Evolutionary conservation across 176 grass and related monocot species (phyloP).

Genomic region (Oryza australiensis): DNA sequence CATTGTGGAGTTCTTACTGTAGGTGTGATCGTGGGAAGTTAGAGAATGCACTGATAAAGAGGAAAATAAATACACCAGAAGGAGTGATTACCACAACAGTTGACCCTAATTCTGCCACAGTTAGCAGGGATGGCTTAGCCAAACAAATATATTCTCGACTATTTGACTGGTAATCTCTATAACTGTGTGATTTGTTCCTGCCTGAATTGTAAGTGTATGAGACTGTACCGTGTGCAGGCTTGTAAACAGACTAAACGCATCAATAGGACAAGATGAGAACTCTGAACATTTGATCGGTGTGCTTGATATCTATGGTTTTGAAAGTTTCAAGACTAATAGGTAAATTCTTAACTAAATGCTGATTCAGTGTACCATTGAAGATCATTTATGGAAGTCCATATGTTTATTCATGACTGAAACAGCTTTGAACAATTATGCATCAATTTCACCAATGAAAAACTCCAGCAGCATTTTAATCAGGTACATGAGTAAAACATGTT

Average conservation of each 20-base stretch:
- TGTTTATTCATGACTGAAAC: constrained; percentile 49
- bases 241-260: constrained; percentile 83
- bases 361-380: constrained; percentile 23
- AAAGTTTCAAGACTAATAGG: constrained; percentile 98
- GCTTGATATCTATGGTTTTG: constrained; percentile 98
- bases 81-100: constrained; percentile 85
- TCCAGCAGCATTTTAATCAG: constrained; percentile 97
- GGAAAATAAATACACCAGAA: constrained; percentile 91
- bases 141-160: constrained; percentile 82
- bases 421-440: constrained; percentile 98
- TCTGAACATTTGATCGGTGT: constrained; percentile 79
- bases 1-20: constrained; percentile 26
- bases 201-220: constrained; percentile 29
- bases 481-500: constrained; percentile 40
- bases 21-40: constrained; percentile 71
- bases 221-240: constrained; percentile 59
- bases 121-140: constrained; percentile 92
- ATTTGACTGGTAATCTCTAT: constrained; percentile 78
- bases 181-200: background rate
- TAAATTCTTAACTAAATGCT: constrained; percentile 43
- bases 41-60: constrained; percentile 78
- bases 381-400: constrained; percentile 22
- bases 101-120: constrained; percentile 80
- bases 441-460: constrained; percentile 96
- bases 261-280: constrained; percentile 85